Conservation (phyloP, 768 basidiomycete species). For the Cystobasidium onofrii region DNA sequence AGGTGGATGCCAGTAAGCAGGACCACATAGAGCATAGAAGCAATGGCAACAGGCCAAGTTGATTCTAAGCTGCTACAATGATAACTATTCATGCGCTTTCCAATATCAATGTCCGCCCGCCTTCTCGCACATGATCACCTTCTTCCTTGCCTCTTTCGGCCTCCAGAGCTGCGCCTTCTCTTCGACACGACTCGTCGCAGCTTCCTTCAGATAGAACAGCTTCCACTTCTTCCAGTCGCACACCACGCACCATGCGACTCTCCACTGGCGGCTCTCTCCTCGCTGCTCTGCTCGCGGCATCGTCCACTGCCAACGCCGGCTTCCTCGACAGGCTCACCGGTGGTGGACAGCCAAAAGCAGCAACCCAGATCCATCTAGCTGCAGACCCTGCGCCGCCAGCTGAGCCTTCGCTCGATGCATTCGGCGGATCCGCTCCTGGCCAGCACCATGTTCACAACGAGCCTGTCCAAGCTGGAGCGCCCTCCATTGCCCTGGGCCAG, state of each 20-base stretch:
- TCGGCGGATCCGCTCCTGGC: constrained; percentile 12
- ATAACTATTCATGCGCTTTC: too few relatives aligned
- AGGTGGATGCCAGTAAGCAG: too few relatives aligned
- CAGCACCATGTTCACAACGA: neutral
- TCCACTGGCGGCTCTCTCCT: neutral
- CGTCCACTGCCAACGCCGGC: constrained; percentile 1
- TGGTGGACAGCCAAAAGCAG: neutral
- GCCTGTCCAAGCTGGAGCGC: neutral
- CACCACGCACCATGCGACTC: neutral
- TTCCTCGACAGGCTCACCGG: constrained; percentile 24
- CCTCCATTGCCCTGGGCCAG: neutral
- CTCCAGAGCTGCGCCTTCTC: too few relatives aligned
- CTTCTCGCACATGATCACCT: neutral
- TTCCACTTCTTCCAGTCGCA: too few relatives aligned
- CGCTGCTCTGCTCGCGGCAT: neutral
- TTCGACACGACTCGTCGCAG: too few relatives aligned
- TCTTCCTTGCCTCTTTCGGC: neutral
- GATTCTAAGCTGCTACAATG: too few relatives aligned
- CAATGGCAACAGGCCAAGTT: too few relatives aligned
- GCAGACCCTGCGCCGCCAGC: constrained; percentile 9
- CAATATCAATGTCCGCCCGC: too few relatives aligned
- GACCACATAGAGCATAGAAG: too few relatives aligned
- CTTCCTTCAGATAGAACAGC: too few relatives aligned
- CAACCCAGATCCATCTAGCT: neutral
- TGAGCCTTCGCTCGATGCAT: constrained; percentile 20